phyloP scores from a whole-genome alignment of 1,139 yeast genomes.

The Sugiyamaella xylanicola region DNA sequence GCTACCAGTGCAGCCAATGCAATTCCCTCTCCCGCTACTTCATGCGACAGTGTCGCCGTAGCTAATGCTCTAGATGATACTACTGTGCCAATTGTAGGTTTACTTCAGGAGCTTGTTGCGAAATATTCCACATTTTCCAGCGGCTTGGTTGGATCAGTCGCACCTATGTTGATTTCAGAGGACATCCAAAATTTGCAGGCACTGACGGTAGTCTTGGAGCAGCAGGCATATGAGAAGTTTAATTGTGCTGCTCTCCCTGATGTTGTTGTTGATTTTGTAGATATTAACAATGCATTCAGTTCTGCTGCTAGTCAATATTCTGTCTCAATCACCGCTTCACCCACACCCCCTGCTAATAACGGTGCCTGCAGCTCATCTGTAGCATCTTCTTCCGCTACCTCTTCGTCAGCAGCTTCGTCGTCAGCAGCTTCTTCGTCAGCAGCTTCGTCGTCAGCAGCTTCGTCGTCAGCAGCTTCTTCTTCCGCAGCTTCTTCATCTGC shows the following conservation, averaged over 20 bases:
- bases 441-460: not conserved
- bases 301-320: constrained; percentile 18
- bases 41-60: constrained; percentile 16
- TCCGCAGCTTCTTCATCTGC: not conserved
- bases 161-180: not conserved
- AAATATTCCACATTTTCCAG: constrained; percentile 1
- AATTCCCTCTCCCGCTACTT: constrained; percentile 3
- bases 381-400: not conserved
- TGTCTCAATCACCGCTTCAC: constrained; percentile 5
- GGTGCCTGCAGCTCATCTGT: not conserved
- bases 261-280: constrained; percentile 9
- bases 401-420: constrained; percentile 6
- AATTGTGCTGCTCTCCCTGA: constrained; percentile 10
- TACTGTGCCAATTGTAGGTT: constrained; percentile 7
- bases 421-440: not conserved
- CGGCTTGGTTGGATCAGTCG: constrained; percentile 10
- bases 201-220: constrained; percentile 13
- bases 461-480: not conserved
- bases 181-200: constrained; percentile 15
- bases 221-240: constrained; percentile 15
- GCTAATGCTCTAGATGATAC: constrained; percentile 12
- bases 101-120: constrained; percentile 7
- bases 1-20: constrained; percentile 19
- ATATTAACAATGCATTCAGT: constrained; percentile 19
- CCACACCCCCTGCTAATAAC: constrained; percentile 9